Percentiles rank a stretch among this genome's conserved stretches.
phyloP scores from a whole-genome alignment of 805 yeast genomes.

The Spathaspora girioi region DNA sequence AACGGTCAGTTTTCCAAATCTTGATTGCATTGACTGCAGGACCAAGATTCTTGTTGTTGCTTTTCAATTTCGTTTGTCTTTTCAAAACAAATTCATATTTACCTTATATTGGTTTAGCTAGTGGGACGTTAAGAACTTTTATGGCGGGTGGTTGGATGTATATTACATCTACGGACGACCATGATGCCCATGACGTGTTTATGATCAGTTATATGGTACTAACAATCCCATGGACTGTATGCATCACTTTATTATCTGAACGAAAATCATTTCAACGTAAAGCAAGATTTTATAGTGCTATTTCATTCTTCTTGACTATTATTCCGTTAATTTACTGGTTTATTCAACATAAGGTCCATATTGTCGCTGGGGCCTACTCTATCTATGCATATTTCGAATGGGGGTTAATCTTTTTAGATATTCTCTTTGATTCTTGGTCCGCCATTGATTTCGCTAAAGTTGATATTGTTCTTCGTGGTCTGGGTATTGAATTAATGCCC shows the following conservation, averaged over 20 bases:
- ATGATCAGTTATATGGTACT: slow-evolving; percentile 88
- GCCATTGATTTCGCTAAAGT: slow-evolving; percentile 64
- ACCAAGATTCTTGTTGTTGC: slow-evolving; percentile 72
- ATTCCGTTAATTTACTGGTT: slow-evolving; percentile 85
- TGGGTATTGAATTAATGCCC: slow-evolving; percentile 19
- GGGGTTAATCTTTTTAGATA: slow-evolving; percentile 79
- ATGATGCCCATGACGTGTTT: slow-evolving; percentile 91
- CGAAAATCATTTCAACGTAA: slow-evolving; percentile 41
- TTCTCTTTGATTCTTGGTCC: slow-evolving; percentile 81
- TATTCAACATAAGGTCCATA: slow-evolving; percentile 88
- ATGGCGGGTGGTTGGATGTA: slow-evolving; percentile 99
- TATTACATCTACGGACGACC: slow-evolving; percentile 95
- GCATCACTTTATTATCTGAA: slow-evolving; percentile 53
- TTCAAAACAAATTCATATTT: slow-evolving; percentile 30
- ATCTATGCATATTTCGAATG: slow-evolving; percentile 93
- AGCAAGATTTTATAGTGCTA: slow-evolving; percentile 51
- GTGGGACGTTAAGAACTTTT: slow-evolving; percentile 85
- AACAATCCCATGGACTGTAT: slow-evolving; percentile 87
- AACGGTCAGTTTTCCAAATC: slow-evolving; percentile 86
- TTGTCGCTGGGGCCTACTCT: slow-evolving; percentile 90
- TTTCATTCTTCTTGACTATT: slow-evolving; percentile 64
- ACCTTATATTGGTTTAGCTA: slow-evolving; percentile 41
- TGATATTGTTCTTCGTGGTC: slow-evolving; percentile 41
- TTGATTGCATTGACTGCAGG: slow-evolving; percentile 91
- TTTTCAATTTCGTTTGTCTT: slow-evolving; percentile 49